phyloP scores from a whole-genome alignment of 768 basidiomycete species.

The Russula compacta region DNA sequence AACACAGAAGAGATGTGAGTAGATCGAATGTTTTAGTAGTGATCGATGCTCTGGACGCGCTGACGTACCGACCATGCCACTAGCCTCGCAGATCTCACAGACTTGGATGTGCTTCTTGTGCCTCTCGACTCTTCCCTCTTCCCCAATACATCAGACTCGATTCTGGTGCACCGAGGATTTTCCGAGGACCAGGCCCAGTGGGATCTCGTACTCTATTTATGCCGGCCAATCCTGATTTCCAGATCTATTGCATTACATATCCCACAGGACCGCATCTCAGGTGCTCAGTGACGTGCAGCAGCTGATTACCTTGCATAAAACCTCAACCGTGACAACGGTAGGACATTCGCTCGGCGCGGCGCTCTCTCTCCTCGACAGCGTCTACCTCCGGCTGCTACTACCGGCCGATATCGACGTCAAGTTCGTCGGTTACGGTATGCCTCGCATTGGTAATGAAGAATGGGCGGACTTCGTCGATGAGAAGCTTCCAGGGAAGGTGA shows the following conservation, averaged over 20 bases:
- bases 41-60: not conserved
- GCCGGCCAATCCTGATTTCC: not conserved
- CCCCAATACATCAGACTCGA: slow-evolving; percentile 21
- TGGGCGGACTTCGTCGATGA: slow-evolving; percentile 22
- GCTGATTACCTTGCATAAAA: slow-evolving; percentile 29
- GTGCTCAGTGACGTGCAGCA: slow-evolving; percentile 35
- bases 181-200: slow-evolving; percentile 35
- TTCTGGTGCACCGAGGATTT: slow-evolving; percentile 46
- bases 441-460: slow-evolving; percentile 37
- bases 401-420: slow-evolving; percentile 28
- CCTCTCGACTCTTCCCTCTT: not conserved
- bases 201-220: not conserved
- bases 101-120: not conserved
- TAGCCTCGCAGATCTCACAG: not conserved
- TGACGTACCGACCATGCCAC: not conserved
- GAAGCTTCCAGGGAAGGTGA: slow-evolving; percentile 21
- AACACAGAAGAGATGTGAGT: slow-evolving; percentile 24
- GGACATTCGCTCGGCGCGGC: slow-evolving; percentile 30
- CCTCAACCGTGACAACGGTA: slow-evolving; percentile 34
- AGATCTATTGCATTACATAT: not conserved
- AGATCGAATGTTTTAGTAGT: not conserved
- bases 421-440: slow-evolving; percentile 38
- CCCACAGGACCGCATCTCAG: slow-evolving; percentile 29
- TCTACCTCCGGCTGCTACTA: slow-evolving; percentile 24
- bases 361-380: slow-evolving; percentile 23